Evolutionary conservation across 345 rosid species (phyloP).

Genomic region (Eucalyptus grandis): DNA sequence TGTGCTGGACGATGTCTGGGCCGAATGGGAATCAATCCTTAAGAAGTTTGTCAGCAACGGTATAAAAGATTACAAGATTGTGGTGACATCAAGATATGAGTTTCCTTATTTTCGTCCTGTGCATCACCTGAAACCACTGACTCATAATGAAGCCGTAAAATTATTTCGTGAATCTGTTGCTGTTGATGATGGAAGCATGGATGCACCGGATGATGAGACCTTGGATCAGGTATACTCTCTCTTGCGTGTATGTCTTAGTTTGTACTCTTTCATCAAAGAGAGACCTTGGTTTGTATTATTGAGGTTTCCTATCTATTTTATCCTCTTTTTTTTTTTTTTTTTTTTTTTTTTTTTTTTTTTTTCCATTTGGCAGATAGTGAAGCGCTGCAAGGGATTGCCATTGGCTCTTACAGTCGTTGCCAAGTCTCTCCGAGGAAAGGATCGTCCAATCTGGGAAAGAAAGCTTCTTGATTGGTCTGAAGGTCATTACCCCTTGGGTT

Average conservation of each 20-base stretch:
- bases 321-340: too few relatives aligned
- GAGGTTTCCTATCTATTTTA: too few relatives aligned
- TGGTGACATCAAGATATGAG: constrained; percentile 4
- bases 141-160: not conserved
- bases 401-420: constrained; percentile 41
- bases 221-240: not conserved
- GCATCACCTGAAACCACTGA: not conserved
- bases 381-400: constrained; percentile 46
- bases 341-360: too few relatives aligned
- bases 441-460: constrained; percentile 14
- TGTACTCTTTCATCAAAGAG: not conserved
- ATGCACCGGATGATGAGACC: not conserved
- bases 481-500: constrained; percentile 7
- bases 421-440: constrained; percentile 20
- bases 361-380: constrained; percentile 17
- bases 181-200: not conserved
- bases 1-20: constrained; percentile 16
- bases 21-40: not conserved
- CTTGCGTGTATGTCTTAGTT: not conserved
- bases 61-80: not conserved
- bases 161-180: not conserved
- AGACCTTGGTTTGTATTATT: not conserved
- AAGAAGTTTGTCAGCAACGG: not conserved
- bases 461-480: constrained; percentile 5
- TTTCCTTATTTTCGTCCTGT: not conserved